Conservation (phyloP, 163 green algal species). For the Chloroidium sp. region DNA sequence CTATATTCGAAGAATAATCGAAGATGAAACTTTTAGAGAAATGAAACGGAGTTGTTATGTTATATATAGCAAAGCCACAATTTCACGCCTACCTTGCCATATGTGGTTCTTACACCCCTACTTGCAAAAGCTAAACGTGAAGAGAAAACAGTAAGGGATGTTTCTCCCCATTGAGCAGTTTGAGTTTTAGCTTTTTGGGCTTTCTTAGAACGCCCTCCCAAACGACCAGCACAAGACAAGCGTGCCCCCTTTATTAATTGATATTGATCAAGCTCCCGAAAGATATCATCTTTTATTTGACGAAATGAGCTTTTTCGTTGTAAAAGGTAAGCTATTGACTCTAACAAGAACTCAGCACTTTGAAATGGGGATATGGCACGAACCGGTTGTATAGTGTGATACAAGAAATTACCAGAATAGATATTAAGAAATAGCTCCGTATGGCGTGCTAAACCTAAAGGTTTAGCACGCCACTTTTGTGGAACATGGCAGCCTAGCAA, state of each 20-base stretch:
- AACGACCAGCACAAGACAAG: neutral
- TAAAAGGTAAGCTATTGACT: conserved; percentile 4
- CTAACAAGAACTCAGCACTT: neutral
- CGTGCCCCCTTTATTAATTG: neutral
- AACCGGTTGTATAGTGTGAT: neutral
- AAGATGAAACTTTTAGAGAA: conserved; percentile 1
- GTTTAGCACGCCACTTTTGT: neutral
- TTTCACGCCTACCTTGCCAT: neutral
- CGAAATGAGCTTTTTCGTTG: neutral
- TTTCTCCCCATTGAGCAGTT: neutral
- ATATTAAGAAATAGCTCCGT: neutral
- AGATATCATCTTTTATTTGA: neutral
- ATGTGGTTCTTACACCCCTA: neutral
- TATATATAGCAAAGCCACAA: neutral
- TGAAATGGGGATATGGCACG: neutral
- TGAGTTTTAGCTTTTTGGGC: conserved; percentile 1
- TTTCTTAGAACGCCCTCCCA: neutral
- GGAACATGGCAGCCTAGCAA: neutral
- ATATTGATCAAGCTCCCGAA: neutral
- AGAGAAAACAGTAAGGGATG: neutral
- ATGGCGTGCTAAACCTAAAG: conserved; percentile 1
- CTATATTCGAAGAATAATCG: neutral
- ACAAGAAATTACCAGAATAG: conserved; percentile 2
- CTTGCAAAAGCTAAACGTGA: neutral
- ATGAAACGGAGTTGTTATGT: neutral